phyloP scores from a whole-genome alignment of 768 basidiomycete genomes.

The Tylopilus sp. region DNA sequence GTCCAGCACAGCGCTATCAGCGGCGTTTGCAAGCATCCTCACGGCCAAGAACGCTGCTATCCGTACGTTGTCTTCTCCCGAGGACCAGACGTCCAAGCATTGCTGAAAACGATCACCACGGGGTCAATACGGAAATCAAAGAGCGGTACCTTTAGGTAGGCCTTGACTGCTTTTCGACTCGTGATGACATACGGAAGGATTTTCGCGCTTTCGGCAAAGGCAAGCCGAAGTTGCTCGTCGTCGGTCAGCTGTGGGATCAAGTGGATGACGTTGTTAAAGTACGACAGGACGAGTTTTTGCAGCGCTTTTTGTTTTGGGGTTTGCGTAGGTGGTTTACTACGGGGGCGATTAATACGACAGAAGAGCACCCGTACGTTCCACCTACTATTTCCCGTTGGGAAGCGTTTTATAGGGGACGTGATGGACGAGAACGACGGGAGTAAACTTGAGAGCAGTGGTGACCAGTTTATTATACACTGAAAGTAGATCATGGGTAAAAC shows the following conservation, averaged over 20 bases:
- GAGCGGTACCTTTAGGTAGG: conserved; percentile 75
- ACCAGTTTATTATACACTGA: conserved; percentile 94
- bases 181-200: conserved; percentile 84
- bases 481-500: background rate
- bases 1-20: conserved; percentile 80
- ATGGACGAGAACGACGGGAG: conserved; percentile 82
- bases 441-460: conserved; percentile 81
- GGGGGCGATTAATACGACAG: background rate
- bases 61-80: conserved; percentile 73
- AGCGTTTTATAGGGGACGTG: conserved; percentile 86
- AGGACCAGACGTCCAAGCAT: conserved; percentile 83
- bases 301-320: conserved; percentile 78
- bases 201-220: conserved; percentile 82
- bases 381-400: conserved; percentile 83
- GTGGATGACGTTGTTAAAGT: conserved; percentile 83
- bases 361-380: conserved; percentile 3
- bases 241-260: conserved; percentile 75
- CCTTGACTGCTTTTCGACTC: conserved; percentile 80
- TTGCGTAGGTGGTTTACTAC: conserved; percentile 83
- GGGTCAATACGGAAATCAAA: background rate
- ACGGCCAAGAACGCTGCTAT: conserved; percentile 86
- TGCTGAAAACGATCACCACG: conserved; percentile 43
- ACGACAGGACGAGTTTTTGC: conserved; percentile 84
- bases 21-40: conserved; percentile 70
- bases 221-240: conserved; percentile 59